These are phyloP conservation scores for Penicillium italicum DNA, from an alignment of 2,329 filamentous ascomycete species.

Conservation along the genomic window DNA sequence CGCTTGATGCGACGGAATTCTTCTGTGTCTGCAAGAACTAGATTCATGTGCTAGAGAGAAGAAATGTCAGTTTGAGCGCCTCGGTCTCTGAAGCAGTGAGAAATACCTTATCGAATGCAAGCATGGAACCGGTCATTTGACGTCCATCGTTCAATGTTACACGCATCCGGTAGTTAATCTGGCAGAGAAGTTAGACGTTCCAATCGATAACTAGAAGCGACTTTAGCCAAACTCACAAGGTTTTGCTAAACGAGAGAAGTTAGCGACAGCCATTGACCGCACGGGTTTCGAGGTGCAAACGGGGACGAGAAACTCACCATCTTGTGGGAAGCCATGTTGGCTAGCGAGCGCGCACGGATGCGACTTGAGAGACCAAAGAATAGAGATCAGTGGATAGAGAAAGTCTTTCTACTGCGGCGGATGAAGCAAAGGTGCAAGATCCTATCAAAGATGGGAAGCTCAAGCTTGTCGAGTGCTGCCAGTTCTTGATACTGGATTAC, in stretches of 20 bases:
- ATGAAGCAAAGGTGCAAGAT: slow-evolving; percentile 19
- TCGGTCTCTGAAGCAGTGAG: slow-evolving; percentile 8
- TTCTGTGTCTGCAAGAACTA: slow-evolving; percentile 97
- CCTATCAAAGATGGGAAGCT: slow-evolving; percentile 17
- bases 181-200: slow-evolving; percentile 46
- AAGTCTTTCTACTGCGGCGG: slow-evolving; percentile 15
- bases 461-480: slow-evolving; percentile 13
- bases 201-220: neutral
- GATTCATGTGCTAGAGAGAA: slow-evolving; percentile 82
- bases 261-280: slow-evolving; percentile 52
- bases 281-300: slow-evolving; percentile 11
- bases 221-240: slow-evolving; percentile 50
- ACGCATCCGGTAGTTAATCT: slow-evolving; percentile 99
- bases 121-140: slow-evolving; percentile 96
- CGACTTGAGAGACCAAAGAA: slow-evolving; percentile 40
- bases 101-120: slow-evolving; percentile 91
- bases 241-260: slow-evolving; percentile 52
- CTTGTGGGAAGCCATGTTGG: slow-evolving; percentile 70
- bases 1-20: slow-evolving; percentile 91
- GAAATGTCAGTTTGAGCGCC: slow-evolving; percentile 6
- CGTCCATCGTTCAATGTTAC: slow-evolving; percentile 91
- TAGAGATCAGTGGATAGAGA: slow-evolving; percentile 26
- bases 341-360: slow-evolving; percentile 43
- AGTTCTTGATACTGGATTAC: slow-evolving; percentile 9
- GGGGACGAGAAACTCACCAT: slow-evolving; percentile 69